Percentiles rank a stretch among this genome's conserved stretches.
These are phyloP conservation scores for Leccinum fallax DNA, from an alignment of 1,284 basidiomycete genomes.

Conservation along the genomic window DNA sequence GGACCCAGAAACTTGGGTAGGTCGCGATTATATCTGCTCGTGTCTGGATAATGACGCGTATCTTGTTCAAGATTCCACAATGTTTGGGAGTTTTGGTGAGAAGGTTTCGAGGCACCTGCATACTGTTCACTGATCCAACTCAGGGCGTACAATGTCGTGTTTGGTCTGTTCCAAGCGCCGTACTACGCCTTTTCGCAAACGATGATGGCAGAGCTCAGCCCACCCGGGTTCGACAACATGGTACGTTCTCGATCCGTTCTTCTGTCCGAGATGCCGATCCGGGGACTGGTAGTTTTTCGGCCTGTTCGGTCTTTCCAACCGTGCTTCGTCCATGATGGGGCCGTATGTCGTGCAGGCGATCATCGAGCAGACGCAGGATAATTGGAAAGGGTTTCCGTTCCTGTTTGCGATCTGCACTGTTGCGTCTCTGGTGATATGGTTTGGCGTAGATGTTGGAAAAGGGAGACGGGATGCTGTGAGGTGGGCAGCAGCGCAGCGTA, in stretches of 20 bases:
- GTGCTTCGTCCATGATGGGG: conserved; percentile 80
- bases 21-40: conserved; percentile 16
- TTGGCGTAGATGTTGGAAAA: conserved; percentile 1
- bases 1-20: conserved; percentile 73
- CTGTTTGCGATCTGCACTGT: conserved; percentile 69
- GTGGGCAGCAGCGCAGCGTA: conserved; percentile 52
- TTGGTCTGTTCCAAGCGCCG: conserved; percentile 71
- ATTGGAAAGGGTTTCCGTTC: conserved; percentile 82
- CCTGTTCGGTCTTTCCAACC: conserved; percentile 80
- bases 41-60: not conserved
- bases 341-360: conserved; percentile 81
- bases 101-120: not conserved
- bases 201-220: conserved; percentile 85
- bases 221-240: conserved; percentile 85
- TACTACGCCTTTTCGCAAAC: conserved; percentile 87
- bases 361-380: conserved; percentile 69
- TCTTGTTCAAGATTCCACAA: conserved; percentile 65
- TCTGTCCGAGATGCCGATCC: not conserved
- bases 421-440: conserved; percentile 48
- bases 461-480: conserved; percentile 54
- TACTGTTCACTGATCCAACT: conserved; percentile 1
- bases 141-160: conserved; percentile 33
- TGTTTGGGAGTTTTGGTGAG: conserved; percentile 81
- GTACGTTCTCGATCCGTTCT: conserved; percentile 32
- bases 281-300: conserved; percentile 63